Percentiles rank a stretch among this genome's conserved stretches.
phyloP scores from a whole-genome alignment of 1,139 yeast genomes.

The Taphrina communis region DNA sequence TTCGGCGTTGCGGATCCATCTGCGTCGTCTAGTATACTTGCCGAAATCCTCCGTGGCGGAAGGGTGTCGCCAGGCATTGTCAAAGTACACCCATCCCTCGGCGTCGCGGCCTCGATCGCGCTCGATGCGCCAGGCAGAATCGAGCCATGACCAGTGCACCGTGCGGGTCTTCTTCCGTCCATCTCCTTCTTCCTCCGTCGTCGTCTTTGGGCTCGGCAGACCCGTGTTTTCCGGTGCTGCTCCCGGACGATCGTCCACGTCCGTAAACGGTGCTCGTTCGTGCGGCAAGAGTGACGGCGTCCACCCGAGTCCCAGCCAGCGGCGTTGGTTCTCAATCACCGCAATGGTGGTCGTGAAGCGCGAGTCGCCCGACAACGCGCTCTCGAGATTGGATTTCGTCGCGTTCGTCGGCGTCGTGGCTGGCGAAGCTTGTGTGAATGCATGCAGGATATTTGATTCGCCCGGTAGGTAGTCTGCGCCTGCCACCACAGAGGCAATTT shows the following conservation, averaged over 20 bases:
- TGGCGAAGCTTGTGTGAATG: neutral
- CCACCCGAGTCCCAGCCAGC: conserved; percentile 99
- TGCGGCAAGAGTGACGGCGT: conserved; percentile 86
- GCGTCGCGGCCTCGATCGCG: conserved; percentile 52
- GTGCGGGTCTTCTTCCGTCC: conserved; percentile 7
- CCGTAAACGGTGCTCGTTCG: conserved; percentile 94
- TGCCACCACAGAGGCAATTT: conserved; percentile 21
- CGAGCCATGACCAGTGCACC: conserved; percentile 85
- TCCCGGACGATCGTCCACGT: conserved; percentile 87
- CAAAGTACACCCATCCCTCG: conserved; percentile 87
- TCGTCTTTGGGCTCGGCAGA: conserved; percentile 73
- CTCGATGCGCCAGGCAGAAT: conserved; percentile 83
- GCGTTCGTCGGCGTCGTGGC: neutral
- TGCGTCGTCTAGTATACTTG: conserved; percentile 67
- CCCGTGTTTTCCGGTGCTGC: conserved; percentile 76
- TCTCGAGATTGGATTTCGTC: neutral
- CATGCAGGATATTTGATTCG: conserved; percentile 33
- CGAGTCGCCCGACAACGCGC: conserved; percentile 67
- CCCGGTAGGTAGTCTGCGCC: conserved; percentile 37
- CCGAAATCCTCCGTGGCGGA: conserved; percentile 79
- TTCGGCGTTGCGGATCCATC: conserved; percentile 40
- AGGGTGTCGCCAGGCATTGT: conserved; percentile 93
- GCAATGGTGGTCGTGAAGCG: conserved; percentile 64
- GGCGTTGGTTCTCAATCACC: conserved; percentile 91
- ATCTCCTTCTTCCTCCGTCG: conserved; percentile 55